Base-by-base conservation (phyloP, 2,329 filamentous ascomycete genomes). In the Ophiostoma ips region DNA sequence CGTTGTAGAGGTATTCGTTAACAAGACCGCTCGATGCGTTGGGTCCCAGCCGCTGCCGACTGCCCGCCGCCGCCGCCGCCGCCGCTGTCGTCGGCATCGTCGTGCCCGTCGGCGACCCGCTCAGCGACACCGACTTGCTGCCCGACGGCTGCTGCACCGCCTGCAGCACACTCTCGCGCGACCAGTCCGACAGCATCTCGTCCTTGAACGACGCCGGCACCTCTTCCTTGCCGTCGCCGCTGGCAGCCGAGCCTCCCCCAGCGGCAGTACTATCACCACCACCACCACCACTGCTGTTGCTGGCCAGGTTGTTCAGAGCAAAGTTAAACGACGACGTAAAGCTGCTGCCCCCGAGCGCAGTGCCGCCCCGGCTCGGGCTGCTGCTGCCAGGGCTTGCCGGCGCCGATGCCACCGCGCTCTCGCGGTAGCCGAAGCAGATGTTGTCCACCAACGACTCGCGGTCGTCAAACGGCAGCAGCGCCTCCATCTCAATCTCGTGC, bases 131-230 rank as follows among this genome's bases (percentile, higher is more conserved):
- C 0, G 84, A 78, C 58, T 82, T 85, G 58, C 81, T 81, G 46
- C 72, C 76, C 50, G 84, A 78, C 52, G 84, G 79, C 48, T 53
- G 54, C 48, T 53, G 55, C 46, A 86, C 73, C 35, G 77, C 72
- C 11, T 81, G 76, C 48, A 92, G 68, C 31, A 84, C 84, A 13
- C 71, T 67, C 19, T 94, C 88, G 60, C 81, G 81, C 36, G 79
- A 83, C 90, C 90, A 95, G 45, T 85, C 77, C 18, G 76, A 71
- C 51, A 87, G 68, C 76, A 95, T 85, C 56, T 86, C 76, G 54
- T 92, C 85, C 56, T 75, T 79, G 57, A 87, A 77, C 28, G 70
- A 72, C 15, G 69, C 63, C 0, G 87, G 84, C 2, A 95, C 68
- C 51, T 81, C 73, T n/a, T 67, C 64, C 34, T 72, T 69, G 5